Base-by-base conservation (phyloP, 1,284 basidiomycete species). In the Apiotrichum gamsii region DNA sequence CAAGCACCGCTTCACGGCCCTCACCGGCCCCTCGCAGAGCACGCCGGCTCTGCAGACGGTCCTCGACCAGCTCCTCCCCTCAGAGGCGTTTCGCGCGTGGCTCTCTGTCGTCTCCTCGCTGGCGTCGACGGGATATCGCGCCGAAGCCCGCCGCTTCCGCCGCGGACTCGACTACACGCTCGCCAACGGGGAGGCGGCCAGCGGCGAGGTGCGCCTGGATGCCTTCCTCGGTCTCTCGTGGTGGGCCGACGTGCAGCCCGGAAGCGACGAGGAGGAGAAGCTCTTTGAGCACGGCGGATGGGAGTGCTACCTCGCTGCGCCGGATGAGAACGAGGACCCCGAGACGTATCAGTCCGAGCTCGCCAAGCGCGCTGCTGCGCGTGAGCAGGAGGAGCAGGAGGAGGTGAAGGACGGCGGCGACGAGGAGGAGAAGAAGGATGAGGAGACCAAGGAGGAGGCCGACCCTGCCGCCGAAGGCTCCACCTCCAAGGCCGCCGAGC, bases 231-330 rank as follows among this genome's bases (percentile, higher is more conserved):
- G 87, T 10, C 73, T 96, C 55, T 96, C 91, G 20, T 91, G 91
- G 19, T 80, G 83, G 62, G 76, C 78, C 5, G 72, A 72, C 51
- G 53, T 61, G 32, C 55, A 64, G 6, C 59, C 60, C 48, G 69
- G 70, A 56, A 69, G 66, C 59, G 72, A 63, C 45, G 75, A 64
- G 52, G 74, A 74, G 50, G 73, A 69, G 25, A 67, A 65, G 51
- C 69, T 71, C 39, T 42, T 67, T 24, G 73, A 87, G 55, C 88
- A 88, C 79, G 91, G 91, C 46, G 91, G 90, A 19, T 95, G 91
- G 91, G 90, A 95, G 82, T 94, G 90, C 69, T 96, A 95, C 70
- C 89, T 95, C 82, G 85, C 90, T 3, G 85, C 88, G 25, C 89
- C 91, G 52, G 85, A 91, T 57, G 90, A 88, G 64, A 87, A 87